Base-by-base conservation (phyloP, 2,329 filamentous ascomycete genomes). In the Cladophialophora exuberans region DNA sequence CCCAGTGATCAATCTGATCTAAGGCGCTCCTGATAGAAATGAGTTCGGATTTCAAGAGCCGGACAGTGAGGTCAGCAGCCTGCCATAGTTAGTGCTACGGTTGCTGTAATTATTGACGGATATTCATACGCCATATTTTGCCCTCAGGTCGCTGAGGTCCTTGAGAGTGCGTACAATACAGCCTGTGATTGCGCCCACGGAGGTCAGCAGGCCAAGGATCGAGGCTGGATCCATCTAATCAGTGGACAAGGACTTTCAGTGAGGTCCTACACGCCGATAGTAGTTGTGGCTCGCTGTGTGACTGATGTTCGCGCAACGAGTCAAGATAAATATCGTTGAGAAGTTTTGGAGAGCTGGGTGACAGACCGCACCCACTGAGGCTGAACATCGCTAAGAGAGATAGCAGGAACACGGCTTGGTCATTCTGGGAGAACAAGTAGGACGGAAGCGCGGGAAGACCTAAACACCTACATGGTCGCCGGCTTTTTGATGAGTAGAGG, bases 1-100 rank as follows among this genome's bases (percentile, higher is more conserved):
- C 39, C 39, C 39, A 42, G 22, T 42, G 20, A 15, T 42, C 20
- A n/a, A 42, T 42, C 13, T n/a, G 39, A 22, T 42, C 39, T 13
- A 42, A 15, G 39, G 39, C 39, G 22, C 39, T 42, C 26, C 26
- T 42, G 39, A 42, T 42, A n/a, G 39, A 18, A n/a, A 22, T 42
- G 18, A 42, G 22, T 42, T 42, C 39, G 39, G 39, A 42, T 23
- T 42, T 42, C 9, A 42, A 22, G 2, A 42, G 22, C 26, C 22
- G 18, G 6, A 42, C 22, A 22, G 23, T 42, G 10, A 23, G 13
- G 39, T 42, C 39, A 23, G 39, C 39, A 11, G 26, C 39, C 39
- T 42, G 39, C 39, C n/a, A 10, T 13, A 4, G 39, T 42, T 13
- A 42, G 39, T 25, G 18, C n/a, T 22, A 7, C 13, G 23, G 39